A percentile compares a stretch with the other conserved stretches of the same genome.
Evolutionary conservation across 108 stramenopile species (phyloP).

Genomic region (Chaetoceros muelleri): DNA sequence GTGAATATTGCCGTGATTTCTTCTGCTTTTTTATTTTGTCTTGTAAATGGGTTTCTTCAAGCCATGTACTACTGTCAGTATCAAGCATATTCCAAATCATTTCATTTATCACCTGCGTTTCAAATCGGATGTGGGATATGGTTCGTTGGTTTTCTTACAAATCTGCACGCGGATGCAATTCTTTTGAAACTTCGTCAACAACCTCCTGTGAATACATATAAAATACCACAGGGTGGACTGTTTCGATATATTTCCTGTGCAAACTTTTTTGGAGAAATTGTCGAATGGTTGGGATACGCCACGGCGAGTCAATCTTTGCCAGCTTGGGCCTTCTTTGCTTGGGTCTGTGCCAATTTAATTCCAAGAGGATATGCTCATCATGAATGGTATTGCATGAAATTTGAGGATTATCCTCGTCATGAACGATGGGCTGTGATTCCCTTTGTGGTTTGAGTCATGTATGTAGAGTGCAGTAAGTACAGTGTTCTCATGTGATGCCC

Average conservation of each 20-base stretch:
- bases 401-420: slow-evolving; percentile 59
- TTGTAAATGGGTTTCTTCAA: slow-evolving; percentile 64
- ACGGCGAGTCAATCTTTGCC: slow-evolving; percentile 38
- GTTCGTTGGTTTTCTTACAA: slow-evolving; percentile 51
- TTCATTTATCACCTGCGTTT: slow-evolving; percentile 10
- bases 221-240: slow-evolving; percentile 60
- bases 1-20: slow-evolving; percentile 52
- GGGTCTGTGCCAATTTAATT: slow-evolving; percentile 67
- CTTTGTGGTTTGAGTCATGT: slow-evolving; percentile 32
- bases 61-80: slow-evolving; percentile 5
- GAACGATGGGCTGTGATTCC: slow-evolving; percentile 72
- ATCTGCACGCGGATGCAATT: slow-evolving; percentile 58
- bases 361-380: slow-evolving; percentile 78
- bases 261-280: slow-evolving; percentile 78
- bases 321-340: slow-evolving; percentile 48
- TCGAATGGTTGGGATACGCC: slow-evolving; percentile 83
- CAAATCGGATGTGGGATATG: slow-evolving; percentile 40
- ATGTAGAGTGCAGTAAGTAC: no score
- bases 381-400: slow-evolving; percentile 72
- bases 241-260: slow-evolving; percentile 68
- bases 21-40: slow-evolving; percentile 38
- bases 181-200: slow-evolving; percentile 43
- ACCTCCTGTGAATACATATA: slow-evolving; percentile 9
- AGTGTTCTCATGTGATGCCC: no score
- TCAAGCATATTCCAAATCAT: slow-evolving; percentile 10